A percentile compares a stretch with the other conserved stretches of the same genome.
Evolutionary conservation across 176 grass and related monocot genomes (phyloP).

Genomic region (Eleusine coracana): DNA sequence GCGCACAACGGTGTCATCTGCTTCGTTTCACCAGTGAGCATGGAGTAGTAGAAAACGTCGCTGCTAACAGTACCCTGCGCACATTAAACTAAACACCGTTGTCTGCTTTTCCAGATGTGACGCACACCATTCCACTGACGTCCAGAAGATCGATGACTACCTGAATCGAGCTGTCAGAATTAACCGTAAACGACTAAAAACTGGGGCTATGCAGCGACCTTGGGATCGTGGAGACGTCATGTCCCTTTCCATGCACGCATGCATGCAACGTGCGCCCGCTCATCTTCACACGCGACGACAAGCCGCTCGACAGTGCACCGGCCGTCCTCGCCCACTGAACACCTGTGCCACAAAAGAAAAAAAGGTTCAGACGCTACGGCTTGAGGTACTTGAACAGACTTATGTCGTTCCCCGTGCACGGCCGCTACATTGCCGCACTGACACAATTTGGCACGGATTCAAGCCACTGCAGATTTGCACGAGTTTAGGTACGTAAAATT

Average conservation of each 20-base stretch:
- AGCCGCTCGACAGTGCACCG: conserved; percentile 7
- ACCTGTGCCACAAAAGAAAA: neutral
- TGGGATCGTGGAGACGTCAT: neutral
- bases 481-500: neutral
- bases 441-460: too few relatives aligned
- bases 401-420: conserved; percentile 32
- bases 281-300: neutral
- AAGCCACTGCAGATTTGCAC: neutral
- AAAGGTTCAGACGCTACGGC: too few relatives aligned
- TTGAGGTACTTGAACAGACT: conserved; percentile 28
- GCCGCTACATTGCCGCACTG: neutral
- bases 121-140: conserved; percentile 3
- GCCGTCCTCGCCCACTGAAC: neutral
- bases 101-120: neutral
- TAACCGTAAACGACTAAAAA: conserved; percentile 26
- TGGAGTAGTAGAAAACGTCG: too few relatives aligned
- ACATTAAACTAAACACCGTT: neutral
- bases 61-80: neutral
- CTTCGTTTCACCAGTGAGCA: too few relatives aligned
- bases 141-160: neutral
- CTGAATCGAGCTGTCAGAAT: neutral
- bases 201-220: neutral
- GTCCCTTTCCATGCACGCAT: neutral
- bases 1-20: too few relatives aligned
- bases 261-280: neutral